A percentile compares a stretch with the other conserved stretches of the same genome.
phyloP scores from a whole-genome alignment of 169 alveolate genomes.

The Neospora caninum region DNA sequence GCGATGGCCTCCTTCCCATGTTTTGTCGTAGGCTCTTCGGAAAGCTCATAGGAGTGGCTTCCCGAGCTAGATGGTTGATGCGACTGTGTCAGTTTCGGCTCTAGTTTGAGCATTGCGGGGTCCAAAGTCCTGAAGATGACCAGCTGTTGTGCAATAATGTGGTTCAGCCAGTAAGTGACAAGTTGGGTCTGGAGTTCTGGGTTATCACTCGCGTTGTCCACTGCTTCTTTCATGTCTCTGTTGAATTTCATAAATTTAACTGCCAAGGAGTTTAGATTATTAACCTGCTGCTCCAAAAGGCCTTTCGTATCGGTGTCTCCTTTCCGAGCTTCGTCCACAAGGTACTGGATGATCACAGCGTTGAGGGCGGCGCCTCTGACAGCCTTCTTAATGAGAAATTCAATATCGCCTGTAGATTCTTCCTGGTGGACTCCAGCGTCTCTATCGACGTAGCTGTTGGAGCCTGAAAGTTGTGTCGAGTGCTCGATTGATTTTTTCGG shows the following conservation, averaged over 20 bases:
- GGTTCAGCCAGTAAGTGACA: neutral
- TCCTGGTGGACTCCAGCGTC: too few relatives aligned
- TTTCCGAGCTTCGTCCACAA: constrained; percentile 13
- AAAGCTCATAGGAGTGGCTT: too few relatives aligned
- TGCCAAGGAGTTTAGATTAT: neutral
- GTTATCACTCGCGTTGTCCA: neutral
- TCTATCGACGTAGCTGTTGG: too few relatives aligned
- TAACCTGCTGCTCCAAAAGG: neutral
- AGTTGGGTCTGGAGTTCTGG: neutral
- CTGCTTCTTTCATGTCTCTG: neutral
- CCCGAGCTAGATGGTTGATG: too few relatives aligned
- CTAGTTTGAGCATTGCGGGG: too few relatives aligned
- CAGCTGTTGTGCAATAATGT: neutral
- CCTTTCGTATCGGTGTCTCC: neutral
- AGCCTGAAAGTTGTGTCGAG: too few relatives aligned
- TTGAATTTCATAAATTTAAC: neutral
- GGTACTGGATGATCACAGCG: constrained; percentile 9
- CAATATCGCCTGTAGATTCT: neutral
- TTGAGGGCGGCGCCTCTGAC: constrained; percentile 1
- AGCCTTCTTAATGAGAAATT: neutral
- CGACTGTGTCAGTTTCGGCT: too few relatives aligned
- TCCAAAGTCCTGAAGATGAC: neutral
- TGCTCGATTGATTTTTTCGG: too few relatives aligned
- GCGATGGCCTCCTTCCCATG: too few relatives aligned
- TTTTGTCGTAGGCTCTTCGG: too few relatives aligned